Base-by-base conservation (phyloP, 257 asterid genomes). In the Perilla frutescens region DNA sequence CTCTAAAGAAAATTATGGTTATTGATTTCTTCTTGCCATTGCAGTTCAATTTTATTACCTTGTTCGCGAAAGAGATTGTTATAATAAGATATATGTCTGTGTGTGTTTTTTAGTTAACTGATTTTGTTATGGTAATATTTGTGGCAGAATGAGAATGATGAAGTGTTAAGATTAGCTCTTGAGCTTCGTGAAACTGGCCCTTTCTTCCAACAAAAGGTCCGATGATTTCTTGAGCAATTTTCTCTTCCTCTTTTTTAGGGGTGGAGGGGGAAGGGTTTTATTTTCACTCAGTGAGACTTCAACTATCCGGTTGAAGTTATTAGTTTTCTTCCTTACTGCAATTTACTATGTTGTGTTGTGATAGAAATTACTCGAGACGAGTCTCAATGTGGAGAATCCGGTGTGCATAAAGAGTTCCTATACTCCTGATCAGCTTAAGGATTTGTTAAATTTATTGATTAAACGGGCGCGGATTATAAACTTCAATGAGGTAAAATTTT, bases 311-410 rank as follows among this genome's bases (percentile, higher is more conserved):
- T 20, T 20, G 26, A 20, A 20, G 26, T 20, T 20, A 20, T 20
- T 20, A 20, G 26, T n/a, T 6, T 44, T 45, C 56, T 71, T 3
- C 32, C 20, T 73, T 45, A n/a, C 29, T 62, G 11, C 32, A 3
- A 2, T 48, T 39, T 72, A 29, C 67, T 12, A 7, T 78, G 65
- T 71, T 61, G 14, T 49, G 56, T 14, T 73, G 58, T 48, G 61
- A 45, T 82, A 93, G 98, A 91, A 84, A 81, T 71, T 93, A 72
- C 87, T 89, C 12, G 83, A 79, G 80, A 86, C 79, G 53, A 80
- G 84, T 62, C 56, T 79, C 44, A 73, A 74, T 75, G 75, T 56
- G 11, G 79, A 73, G 56, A 78, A 74, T 60, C 71, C 73, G 51
- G 39, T 82, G 54, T 61, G 68, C 59, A 32, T 89, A 45, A 84